Percentiles rank a stretch among this genome's conserved stretches.
phyloP scores from a whole-genome alignment of 169 alveolate species.

The Cryptosporidium meleagridis region DNA sequence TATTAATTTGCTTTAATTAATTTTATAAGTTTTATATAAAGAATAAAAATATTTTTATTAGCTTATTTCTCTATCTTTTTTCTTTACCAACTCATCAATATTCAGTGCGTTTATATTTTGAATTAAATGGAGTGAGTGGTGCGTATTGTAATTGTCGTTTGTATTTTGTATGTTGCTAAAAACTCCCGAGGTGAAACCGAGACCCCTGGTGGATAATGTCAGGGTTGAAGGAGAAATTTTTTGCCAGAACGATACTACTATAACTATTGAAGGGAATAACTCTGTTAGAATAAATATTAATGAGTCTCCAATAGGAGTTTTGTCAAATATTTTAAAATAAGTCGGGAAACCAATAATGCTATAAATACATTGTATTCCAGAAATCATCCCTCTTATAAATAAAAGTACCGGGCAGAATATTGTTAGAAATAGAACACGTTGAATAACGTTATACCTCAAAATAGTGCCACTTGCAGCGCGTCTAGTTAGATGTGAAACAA shows the following conservation, averaged over 20 bases:
- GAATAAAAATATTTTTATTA: background rate
- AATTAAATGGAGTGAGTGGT: constrained; percentile 3
- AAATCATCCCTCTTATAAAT: constrained; percentile 29
- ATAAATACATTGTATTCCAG: constrained; percentile 46
- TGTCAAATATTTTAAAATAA: constrained; percentile 16
- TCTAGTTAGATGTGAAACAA: constrained; percentile 52
- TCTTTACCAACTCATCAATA: background rate
- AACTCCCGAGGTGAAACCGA: constrained; percentile 37
- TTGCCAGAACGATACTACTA: constrained; percentile 68
- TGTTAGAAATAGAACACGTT: constrained; percentile 63
- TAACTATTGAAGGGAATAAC: constrained; percentile 48
- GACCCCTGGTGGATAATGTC: constrained; percentile 25
- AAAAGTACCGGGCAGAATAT: constrained; percentile 66
- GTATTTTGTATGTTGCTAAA: constrained; percentile 1
- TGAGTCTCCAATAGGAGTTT: constrained; percentile 62
- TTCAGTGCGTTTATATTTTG: constrained; percentile 17
- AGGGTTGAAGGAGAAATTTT: constrained; percentile 36
- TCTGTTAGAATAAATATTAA: constrained; percentile 37
- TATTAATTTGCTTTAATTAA: background rate
- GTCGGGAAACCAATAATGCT: background rate
- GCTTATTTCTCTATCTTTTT: constrained; percentile 1
- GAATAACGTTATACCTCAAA: constrained; percentile 56
- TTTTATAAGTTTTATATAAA: background rate
- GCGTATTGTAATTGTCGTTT: constrained; percentile 5
- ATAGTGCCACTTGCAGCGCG: constrained; percentile 71